A percentile compares a stretch with the other conserved stretches of the same genome.
phyloP scores from a whole-genome alignment of 345 rosid genomes.

The Lagerstroemia speciosa region DNA sequence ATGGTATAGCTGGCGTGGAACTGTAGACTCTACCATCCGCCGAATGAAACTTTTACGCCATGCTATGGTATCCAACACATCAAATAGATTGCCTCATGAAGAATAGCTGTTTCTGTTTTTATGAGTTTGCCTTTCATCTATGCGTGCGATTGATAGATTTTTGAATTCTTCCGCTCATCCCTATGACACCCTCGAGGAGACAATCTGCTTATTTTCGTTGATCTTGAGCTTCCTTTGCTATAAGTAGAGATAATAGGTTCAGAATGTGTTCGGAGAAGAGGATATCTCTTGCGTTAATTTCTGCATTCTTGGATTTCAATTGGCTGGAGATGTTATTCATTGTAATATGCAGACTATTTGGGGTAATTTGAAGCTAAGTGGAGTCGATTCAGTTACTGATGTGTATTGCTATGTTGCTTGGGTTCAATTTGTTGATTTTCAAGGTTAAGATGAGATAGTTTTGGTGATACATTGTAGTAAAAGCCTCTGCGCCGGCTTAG shows the following conservation, averaged over 20 bases:
- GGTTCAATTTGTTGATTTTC: constrained; percentile 4
- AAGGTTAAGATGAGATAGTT: constrained; percentile 16
- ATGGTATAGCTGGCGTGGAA: no score
- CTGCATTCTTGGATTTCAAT: not conserved
- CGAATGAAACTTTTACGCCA: no score
- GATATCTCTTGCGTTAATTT: not conserved
- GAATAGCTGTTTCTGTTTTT: no score
- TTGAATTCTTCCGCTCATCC: not conserved
- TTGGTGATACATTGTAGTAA: constrained; percentile 14
- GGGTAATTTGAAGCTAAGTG: not conserved
- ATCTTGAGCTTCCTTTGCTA: not conserved
- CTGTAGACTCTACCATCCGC: no score
- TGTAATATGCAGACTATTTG: no score
- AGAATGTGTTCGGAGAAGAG: not conserved
- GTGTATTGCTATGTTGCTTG: constrained; percentile 1
- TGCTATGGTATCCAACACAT: no score
- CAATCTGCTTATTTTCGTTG: not conserved
- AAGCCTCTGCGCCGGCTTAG: constrained; percentile 21
- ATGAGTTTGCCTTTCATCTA: no score
- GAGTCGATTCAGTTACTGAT: constrained; percentile 4
- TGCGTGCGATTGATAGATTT: not conserved
- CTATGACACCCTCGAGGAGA: no score
- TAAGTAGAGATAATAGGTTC: not conserved
- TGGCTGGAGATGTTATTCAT: not conserved
- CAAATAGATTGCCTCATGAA: no score